phyloP scores from a whole-genome alignment of 805 yeast species.

The Saturnispora sanitii region DNA sequence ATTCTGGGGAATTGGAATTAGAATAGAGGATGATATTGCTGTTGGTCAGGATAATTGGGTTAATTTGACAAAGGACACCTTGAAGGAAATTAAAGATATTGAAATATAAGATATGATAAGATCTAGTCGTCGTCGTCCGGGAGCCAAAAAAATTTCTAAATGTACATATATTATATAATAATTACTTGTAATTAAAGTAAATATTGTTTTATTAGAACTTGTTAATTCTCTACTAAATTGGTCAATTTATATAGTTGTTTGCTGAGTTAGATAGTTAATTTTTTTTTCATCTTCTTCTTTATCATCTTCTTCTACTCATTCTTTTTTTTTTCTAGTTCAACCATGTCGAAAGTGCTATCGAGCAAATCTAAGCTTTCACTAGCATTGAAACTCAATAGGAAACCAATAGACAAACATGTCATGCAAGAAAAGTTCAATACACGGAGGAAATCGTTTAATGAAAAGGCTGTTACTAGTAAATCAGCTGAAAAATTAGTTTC shows the following conservation, averaged over 20 bases:
- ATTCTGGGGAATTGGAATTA: slow-evolving; percentile 81
- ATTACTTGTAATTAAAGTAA: too few species aligned
- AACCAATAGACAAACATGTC: slow-evolving; percentile 10
- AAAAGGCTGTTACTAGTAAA: slow-evolving; percentile 18
- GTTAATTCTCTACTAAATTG: too few species aligned
- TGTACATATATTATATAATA: too few species aligned
- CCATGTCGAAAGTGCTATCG: slow-evolving; percentile 1
- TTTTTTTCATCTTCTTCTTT: too few species aligned
- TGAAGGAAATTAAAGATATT: slow-evolving; percentile 76
- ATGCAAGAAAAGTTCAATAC: slow-evolving; percentile 1
- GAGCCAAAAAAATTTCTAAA: too few species aligned
- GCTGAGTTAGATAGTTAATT: too few species aligned
- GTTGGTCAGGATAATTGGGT: slow-evolving; percentile 51
- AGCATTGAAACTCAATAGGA: slow-evolving; percentile 5
- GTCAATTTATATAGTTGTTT: too few species aligned
- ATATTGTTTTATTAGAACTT: too few species aligned
- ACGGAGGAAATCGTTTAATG: slow-evolving; percentile 15
- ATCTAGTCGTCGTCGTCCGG: too few species aligned
- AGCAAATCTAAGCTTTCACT: slow-evolving; percentile 4
- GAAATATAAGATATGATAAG: too few species aligned
- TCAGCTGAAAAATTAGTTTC: slow-evolving; percentile 23
- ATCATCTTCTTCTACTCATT: background rate
- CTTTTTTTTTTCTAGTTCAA: background rate
- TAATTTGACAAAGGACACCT: slow-evolving; percentile 70
- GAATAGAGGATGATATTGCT: slow-evolving; percentile 91